phyloP scores from a whole-genome alignment of 495 filamentous ascomycete species.

The Terfezia claveryi region DNA sequence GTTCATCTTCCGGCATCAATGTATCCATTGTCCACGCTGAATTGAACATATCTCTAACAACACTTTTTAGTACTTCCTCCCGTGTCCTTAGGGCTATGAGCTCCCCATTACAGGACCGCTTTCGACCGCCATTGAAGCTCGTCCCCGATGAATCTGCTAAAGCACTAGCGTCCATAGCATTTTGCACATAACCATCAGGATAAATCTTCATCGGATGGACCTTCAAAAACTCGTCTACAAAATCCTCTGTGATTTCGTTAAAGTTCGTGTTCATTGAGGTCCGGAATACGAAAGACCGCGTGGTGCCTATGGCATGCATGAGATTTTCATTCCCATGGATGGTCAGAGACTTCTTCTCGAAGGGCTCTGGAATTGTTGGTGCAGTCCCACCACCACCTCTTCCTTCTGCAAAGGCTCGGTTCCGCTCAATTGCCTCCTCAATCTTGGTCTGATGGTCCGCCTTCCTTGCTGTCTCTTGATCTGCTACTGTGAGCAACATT shows the following conservation, averaged over 20 bases:
- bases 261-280: slow-evolving; percentile 48
- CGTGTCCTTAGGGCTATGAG: slow-evolving; percentile 1
- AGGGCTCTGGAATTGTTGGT: slow-evolving; percentile 2
- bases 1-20: slow-evolving; percentile 7
- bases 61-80: slow-evolving; percentile 4
- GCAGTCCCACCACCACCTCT: slow-evolving; percentile 11
- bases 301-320: slow-evolving; percentile 53
- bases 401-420: slow-evolving; percentile 17
- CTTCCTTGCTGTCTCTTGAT: slow-evolving; percentile 25
- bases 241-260: slow-evolving; percentile 29
- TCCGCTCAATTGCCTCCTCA: slow-evolving; percentile 15
- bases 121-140: background rate
- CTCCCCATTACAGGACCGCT: slow-evolving; percentile 9
- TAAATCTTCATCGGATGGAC: slow-evolving; percentile 11
- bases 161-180: background rate
- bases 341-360: slow-evolving; percentile 26
- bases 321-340: slow-evolving; percentile 62
- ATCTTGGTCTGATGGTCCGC: slow-evolving; percentile 19
- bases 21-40: slow-evolving; percentile 17
- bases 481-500: slow-evolving; percentile 60
- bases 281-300: slow-evolving; percentile 74
- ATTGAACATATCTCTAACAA: slow-evolving; percentile 16
- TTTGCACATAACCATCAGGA: slow-evolving; percentile 1
- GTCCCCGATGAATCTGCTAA: background rate
- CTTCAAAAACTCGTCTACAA: slow-evolving; percentile 16